A percentile compares a stretch with the other conserved stretches of the same genome.
Conservation (phyloP, 116 monocot genomes). For the Zostera marina region DNA sequence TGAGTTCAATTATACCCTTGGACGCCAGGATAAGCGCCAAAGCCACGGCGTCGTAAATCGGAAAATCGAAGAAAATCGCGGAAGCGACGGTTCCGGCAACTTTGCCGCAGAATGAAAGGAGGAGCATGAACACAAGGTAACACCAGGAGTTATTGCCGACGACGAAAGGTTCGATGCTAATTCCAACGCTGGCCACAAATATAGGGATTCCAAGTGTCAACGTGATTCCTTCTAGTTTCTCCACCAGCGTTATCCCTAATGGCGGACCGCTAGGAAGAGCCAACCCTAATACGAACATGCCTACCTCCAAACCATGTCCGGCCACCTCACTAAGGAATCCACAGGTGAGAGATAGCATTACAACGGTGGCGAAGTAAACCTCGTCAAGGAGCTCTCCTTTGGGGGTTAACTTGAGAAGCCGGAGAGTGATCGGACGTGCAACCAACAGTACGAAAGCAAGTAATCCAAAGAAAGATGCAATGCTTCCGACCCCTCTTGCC, state of each 20-base stretch:
- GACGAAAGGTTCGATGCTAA: not conserved
- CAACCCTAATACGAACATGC: conserved; percentile 7
- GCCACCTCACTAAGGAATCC: conserved; percentile 7
- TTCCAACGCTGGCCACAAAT: conserved; percentile 6
- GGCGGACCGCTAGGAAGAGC: conserved; percentile 10
- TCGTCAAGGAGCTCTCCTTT: conserved; percentile 14
- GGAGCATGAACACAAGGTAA: conserved; percentile 8
- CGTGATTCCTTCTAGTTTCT: conserved; percentile 8
- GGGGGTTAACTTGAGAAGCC: conserved; percentile 23
- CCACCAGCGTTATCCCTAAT: conserved; percentile 4
- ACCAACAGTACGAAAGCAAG: conserved; percentile 8
- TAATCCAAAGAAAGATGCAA: conserved; percentile 7
- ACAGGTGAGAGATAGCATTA: conserved; percentile 5
- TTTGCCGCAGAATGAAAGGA: conserved; percentile 10
- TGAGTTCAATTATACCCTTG: conserved; percentile 35
- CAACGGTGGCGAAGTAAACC: conserved; percentile 7
- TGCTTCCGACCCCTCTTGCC: not conserved
- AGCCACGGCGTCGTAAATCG: conserved; percentile 13
- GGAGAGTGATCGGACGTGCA: conserved; percentile 14
- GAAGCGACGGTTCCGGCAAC: conserved; percentile 10
- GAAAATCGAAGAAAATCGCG: conserved; percentile 21
- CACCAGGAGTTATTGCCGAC: not conserved
- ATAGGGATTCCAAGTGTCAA: not conserved
- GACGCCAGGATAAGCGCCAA: conserved; percentile 28
- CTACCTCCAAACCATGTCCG: conserved; percentile 4